Base-by-base conservation (phyloP, 2,329 filamentous ascomycete genomes). In the Colletotrichum tofieldiae region DNA sequence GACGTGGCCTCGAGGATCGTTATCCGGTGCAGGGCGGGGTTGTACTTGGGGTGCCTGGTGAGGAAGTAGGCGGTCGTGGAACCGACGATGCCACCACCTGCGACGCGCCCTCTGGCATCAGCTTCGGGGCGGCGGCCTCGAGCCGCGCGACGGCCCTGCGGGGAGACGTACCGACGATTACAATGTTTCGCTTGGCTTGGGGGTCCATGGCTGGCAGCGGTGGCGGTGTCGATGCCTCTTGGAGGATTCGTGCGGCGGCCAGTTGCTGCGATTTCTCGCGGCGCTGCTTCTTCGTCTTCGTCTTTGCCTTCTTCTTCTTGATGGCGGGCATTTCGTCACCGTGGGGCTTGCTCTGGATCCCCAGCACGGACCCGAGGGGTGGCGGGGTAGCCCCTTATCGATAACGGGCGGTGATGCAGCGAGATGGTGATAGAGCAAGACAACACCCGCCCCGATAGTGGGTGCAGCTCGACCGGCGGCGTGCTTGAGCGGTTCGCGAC, bases 21-120 rank as follows among this genome's bases (percentile, higher is more conserved):
- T 77, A 98, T 92, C 65, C 87, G 92, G 81, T 98, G 94, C 65
- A 90, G 89, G 29, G 88, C 83, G 52, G 92, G 91, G 80, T 96
- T 88, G 84, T 93, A 98, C 39, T 89, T 91, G 37, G 94, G 91
- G 81, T 98, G 95, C 75, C 94, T 92, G 2, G 95, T 96, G 54
- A 98, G 86, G 79, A 92, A 98, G 82, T 98, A 98, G 70, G 96
- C 95, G 6, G 94, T 95, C 61, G 94, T 96, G 81, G 91, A 93
- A 78, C 96, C 96, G 77, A 98, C 97, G 75, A 98, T 95, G 77
- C 96, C 96, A 76, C 95, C 96, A 76, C 96, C 95, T 94, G 73
- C 2, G 67, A 43, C 26, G 16, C n/a, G n/a, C 49, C 20, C 23
- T 55, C 55, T 56, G 8, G 35, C 20, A 39, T 73, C 67, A 73